These are phyloP conservation scores for Buxus sempervirens DNA, from an alignment of 164 flowering plant species.

Conservation along the genomic window DNA sequence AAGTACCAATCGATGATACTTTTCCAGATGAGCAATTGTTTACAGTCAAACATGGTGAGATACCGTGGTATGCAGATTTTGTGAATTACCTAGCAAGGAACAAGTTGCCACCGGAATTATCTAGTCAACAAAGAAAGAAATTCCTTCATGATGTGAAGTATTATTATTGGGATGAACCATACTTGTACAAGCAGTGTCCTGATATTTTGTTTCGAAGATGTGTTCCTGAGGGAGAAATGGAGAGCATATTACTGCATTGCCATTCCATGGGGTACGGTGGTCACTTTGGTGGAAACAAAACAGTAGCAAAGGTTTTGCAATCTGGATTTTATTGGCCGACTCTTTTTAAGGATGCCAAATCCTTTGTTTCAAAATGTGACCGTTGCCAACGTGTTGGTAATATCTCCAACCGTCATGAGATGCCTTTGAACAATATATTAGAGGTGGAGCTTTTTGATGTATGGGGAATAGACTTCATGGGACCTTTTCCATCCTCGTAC, in stretches of 20 bases:
- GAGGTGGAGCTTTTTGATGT: constrained; percentile 9
- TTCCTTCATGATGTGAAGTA: background rate
- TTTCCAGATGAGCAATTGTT: constrained; percentile 23
- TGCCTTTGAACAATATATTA: background rate
- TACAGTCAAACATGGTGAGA: no score
- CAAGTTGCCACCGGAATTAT: background rate
- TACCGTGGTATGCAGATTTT: constrained; percentile 16
- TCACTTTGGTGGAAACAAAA: background rate
- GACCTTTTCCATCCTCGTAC: background rate
- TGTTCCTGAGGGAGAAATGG: constrained; percentile 11
- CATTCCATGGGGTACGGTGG: constrained; percentile 3
- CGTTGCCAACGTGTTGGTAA: background rate
- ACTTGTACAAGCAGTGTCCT: background rate
- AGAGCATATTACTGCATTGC: background rate
- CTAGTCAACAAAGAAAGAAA: constrained; percentile 10
- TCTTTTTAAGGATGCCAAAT: background rate
- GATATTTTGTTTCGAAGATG: constrained; percentile 12
- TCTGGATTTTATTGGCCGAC: constrained; percentile 2
- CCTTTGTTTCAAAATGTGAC: background rate
- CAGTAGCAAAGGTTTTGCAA: constrained; percentile 6
- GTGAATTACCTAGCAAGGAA: constrained; percentile 8
- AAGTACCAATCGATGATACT: no score
- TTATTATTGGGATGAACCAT: constrained; percentile 18
- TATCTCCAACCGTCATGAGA: background rate
- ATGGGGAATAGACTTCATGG: constrained; percentile 10